Evolutionary conservation across 164 flowering plant species (phyloP).

Genomic region (Platanus orientalis): DNA sequence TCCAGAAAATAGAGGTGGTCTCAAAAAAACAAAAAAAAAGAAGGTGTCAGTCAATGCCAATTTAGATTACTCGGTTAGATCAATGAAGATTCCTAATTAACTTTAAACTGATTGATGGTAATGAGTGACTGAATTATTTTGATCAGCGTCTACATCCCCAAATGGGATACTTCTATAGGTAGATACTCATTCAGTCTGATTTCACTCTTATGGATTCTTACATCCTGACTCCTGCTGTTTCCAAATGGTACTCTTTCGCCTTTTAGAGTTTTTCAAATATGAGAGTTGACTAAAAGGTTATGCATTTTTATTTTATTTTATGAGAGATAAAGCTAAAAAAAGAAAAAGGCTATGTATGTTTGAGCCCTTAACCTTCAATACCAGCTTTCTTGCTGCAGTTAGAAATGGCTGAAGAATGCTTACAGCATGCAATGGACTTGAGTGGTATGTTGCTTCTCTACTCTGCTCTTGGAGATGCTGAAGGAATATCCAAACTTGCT

Average conservation of each 20-base stretch:
- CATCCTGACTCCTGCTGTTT: background rate
- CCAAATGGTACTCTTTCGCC: background rate
- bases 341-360: background rate
- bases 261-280: background rate
- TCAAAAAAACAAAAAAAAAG: background rate
- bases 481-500: constrained; percentile 75
- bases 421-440: constrained; percentile 81
- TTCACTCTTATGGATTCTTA: background rate
- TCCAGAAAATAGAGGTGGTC: background rate
- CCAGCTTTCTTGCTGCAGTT: constrained; percentile 50
- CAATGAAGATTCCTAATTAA: background rate
- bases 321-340: too few relatives aligned
- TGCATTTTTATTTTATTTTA: too few relatives aligned
- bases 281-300: background rate
- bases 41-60: too few relatives aligned
- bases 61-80: too few relatives aligned
- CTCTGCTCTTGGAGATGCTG: constrained; percentile 93
- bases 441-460: constrained; percentile 90
- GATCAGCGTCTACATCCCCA: background rate
- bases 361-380: background rate
- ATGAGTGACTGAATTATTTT: background rate
- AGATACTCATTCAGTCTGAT: background rate
- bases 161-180: background rate
- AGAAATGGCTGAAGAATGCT: constrained; percentile 93
- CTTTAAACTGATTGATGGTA: background rate